A percentile compares a stretch with the other conserved stretches of the same genome.
Conservation (phyloP, 345 rosid species). For the Hirschfeldia incana region DNA sequence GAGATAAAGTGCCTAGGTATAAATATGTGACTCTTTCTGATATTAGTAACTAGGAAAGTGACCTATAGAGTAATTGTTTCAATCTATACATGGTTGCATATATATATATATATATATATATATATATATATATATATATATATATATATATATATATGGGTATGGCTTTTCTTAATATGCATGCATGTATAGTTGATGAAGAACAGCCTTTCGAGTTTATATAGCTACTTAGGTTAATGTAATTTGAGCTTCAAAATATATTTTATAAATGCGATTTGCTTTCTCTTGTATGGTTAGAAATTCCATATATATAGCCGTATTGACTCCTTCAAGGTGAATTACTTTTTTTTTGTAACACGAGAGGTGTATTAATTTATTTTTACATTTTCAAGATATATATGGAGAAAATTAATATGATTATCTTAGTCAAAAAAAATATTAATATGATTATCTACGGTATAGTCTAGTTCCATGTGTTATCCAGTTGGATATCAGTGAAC, state of each 20-base stretch:
- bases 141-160: not conserved
- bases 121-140: not conserved
- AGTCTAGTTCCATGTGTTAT: slow-evolving; percentile 40
- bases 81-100: not conserved
- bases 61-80: no score
- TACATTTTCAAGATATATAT: not conserved
- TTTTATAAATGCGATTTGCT: not conserved
- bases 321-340: not conserved
- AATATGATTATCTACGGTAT: not conserved
- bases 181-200: not conserved
- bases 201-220: not conserved
- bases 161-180: not conserved
- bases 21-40: no score
- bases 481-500: slow-evolving; percentile 40
- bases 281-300: not conserved
- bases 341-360: no score
- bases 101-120: not conserved
- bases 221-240: not conserved
- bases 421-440: no score
- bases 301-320: not conserved
- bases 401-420: not conserved
- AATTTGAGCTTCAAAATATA: not conserved
- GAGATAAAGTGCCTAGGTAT: no score
- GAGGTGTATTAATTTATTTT: not conserved
- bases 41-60: no score